phyloP scores from a whole-genome alignment of 1,139 yeast genomes.

The Magnusiomyces tetraspermus region DNA sequence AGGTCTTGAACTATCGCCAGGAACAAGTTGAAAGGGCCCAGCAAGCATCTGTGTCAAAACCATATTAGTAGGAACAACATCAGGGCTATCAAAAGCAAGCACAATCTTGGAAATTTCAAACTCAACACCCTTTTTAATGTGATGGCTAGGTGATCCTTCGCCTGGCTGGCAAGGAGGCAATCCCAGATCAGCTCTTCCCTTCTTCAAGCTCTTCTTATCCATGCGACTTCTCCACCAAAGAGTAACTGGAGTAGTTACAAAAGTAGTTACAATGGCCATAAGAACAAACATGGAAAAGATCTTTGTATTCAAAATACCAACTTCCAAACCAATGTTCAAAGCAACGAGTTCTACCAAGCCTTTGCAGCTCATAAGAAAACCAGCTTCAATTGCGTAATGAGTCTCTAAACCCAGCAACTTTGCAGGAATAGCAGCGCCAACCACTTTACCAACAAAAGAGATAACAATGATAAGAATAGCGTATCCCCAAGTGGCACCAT shows the following conservation, averaged over 20 bases:
- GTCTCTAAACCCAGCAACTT: constrained; percentile 50
- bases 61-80: constrained; percentile 24
- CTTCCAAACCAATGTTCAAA: constrained; percentile 59
- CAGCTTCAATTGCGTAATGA: constrained; percentile 68
- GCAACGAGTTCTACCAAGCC: constrained; percentile 69
- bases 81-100: constrained; percentile 22
- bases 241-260: constrained; percentile 65
- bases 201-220: constrained; percentile 33
- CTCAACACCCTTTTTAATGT: constrained; percentile 4
- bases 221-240: constrained; percentile 24
- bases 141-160: constrained; percentile 7
- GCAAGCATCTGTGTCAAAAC: constrained; percentile 30
- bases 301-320: constrained; percentile 52
- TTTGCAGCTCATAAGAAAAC: constrained; percentile 79
- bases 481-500: constrained; percentile 70
- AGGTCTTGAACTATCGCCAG: constrained; percentile 17
- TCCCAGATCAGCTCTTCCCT: constrained; percentile 25
- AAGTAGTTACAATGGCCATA: constrained; percentile 70
- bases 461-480: constrained; percentile 53
- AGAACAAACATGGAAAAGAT: constrained; percentile 72
- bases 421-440: constrained; percentile 60
- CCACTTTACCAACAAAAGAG: constrained; percentile 57
- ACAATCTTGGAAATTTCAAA: constrained; percentile 15
- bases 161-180: constrained; percentile 3
- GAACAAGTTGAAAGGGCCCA: constrained; percentile 23